Percentiles rank a stretch among this genome's conserved stretches.
phyloP scores from a whole-genome alignment of 768 basidiomycete species.

The Tulasnella sp. region DNA sequence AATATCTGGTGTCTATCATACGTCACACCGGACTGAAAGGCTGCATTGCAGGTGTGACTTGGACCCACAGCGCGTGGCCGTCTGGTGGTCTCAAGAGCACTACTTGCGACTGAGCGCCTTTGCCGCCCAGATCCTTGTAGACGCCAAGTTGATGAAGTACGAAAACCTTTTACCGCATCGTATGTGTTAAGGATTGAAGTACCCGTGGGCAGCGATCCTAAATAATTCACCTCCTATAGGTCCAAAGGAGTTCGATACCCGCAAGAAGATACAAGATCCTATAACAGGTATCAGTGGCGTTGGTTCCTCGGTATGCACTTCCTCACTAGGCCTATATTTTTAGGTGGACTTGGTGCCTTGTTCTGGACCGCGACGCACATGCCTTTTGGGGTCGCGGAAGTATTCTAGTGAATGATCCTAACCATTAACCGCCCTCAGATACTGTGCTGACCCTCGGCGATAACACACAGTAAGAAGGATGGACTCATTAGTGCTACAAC shows the following conservation, averaged over 20 bases:
- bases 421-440: background rate
- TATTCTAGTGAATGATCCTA: slow-evolving; percentile 42
- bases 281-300: slow-evolving; percentile 34
- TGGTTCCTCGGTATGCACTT: background rate
- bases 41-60: slow-evolving; percentile 46
- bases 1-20: background rate
- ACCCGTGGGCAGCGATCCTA: background rate
- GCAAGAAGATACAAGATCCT: slow-evolving; percentile 42
- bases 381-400: slow-evolving; percentile 45
- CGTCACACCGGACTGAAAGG: background rate
- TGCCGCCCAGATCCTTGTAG: slow-evolving; percentile 49
- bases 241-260: slow-evolving; percentile 45
- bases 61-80: slow-evolving; percentile 47
- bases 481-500: slow-evolving; percentile 48
- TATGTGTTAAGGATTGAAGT: slow-evolving; percentile 33
- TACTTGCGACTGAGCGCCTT: slow-evolving; percentile 52
- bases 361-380: slow-evolving; percentile 51
- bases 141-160: slow-evolving; percentile 45
- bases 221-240: slow-evolving; percentile 33
- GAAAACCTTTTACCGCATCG: slow-evolving; percentile 49
- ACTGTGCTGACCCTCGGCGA: background rate
- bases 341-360: slow-evolving; percentile 45
- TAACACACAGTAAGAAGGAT: slow-evolving; percentile 40
- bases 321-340: background rate
- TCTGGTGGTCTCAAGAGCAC: slow-evolving; percentile 55